phyloP scores from a whole-genome alignment of 2,329 filamentous ascomycete species.

The Huntiella decipiens region DNA sequence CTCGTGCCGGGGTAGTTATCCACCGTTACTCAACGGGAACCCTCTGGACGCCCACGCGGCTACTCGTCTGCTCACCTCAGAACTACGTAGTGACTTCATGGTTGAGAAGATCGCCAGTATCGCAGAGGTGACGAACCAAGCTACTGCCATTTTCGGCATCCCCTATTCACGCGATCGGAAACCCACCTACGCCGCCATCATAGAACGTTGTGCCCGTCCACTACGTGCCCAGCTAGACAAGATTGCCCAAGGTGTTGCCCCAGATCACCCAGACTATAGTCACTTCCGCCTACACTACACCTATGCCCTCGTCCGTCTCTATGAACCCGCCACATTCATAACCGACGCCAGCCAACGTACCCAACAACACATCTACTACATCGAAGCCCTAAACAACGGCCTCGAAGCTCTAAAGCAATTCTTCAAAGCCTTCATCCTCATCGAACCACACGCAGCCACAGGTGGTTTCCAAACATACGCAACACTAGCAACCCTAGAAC shows the following conservation, averaged over 20 bases:
- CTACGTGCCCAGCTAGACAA: slow-evolving; percentile 8
- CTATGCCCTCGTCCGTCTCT: slow-evolving; percentile 21
- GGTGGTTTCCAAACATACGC: slow-evolving; percentile 11
- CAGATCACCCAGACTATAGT: slow-evolving; percentile 9
- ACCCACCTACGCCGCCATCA: slow-evolving; percentile 8
- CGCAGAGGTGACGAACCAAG: slow-evolving; percentile 9
- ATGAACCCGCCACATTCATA: slow-evolving; percentile 22
- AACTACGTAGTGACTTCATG: slow-evolving; percentile 9
- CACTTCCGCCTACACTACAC: slow-evolving; percentile 18
- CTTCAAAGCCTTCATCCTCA: slow-evolving; percentile 17
- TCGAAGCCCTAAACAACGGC: slow-evolving; percentile 20
- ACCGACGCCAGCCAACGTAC: slow-evolving; percentile 15
- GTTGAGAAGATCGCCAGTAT: slow-evolving; percentile 11
- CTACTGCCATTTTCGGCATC: slow-evolving; percentile 10
- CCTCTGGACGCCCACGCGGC: slow-evolving; percentile 9
- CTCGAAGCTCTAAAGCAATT: slow-evolving; percentile 19
- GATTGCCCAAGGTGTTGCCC: slow-evolving; percentile 7
- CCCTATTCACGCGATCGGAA: slow-evolving; percentile 11
- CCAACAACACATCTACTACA: slow-evolving; percentile 16
- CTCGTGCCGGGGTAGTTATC: slow-evolving; percentile 9
- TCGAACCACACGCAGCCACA: slow-evolving; percentile 14
- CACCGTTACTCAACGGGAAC: slow-evolving; percentile 8
- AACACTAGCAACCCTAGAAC: slow-evolving; percentile 10
- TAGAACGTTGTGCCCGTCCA: slow-evolving; percentile 7
- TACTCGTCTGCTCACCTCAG: slow-evolving; percentile 7